phyloP scores from a whole-genome alignment of 371 early-diverging fungal genomes.

The Mucor saturninus region DNA sequence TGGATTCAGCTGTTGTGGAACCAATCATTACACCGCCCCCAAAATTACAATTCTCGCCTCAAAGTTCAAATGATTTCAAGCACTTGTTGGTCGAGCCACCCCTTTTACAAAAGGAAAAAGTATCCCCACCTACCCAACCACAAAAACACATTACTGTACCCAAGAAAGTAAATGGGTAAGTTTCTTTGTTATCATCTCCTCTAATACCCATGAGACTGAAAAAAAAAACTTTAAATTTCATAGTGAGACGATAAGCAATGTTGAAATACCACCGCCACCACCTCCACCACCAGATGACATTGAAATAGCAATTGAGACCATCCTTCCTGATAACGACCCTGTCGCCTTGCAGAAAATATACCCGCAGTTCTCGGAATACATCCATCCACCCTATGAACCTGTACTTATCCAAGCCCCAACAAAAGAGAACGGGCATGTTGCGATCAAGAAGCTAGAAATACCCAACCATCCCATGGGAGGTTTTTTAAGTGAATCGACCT shows the following conservation, averaged over 20 bases:
- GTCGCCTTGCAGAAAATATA: conserved; percentile 29
- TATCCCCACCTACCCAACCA: neutral
- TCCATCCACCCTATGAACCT: conserved; percentile 7
- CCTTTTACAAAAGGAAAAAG: no score
- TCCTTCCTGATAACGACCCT: conserved; percentile 41
- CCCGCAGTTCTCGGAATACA: conserved; percentile 26
- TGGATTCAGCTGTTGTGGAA: conserved; percentile 4
- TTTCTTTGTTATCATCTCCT: neutral
- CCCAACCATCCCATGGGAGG: conserved; percentile 58
- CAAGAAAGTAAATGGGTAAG: neutral
- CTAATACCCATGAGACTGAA: no score
- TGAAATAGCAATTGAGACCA: conserved; percentile 6
- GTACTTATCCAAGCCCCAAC: conserved; percentile 30
- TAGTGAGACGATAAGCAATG: neutral
- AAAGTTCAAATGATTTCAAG: no score
- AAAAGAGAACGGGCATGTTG: conserved; percentile 36
- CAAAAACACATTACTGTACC: neutral
- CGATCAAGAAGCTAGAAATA: conserved; percentile 47
- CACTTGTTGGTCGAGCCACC: neutral
- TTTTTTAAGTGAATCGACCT: conserved; percentile 52
- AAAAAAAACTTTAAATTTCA: neutral
- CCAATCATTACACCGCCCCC: neutral
- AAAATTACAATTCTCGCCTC: neutral
- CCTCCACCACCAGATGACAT: neutral
- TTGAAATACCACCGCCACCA: conserved; percentile 1